Evolutionary conservation across 352 stramenopile species (phyloP), one percentile per base, ranked within the genome.

Genomic region (Phytophthora hibernalis): DNA sequence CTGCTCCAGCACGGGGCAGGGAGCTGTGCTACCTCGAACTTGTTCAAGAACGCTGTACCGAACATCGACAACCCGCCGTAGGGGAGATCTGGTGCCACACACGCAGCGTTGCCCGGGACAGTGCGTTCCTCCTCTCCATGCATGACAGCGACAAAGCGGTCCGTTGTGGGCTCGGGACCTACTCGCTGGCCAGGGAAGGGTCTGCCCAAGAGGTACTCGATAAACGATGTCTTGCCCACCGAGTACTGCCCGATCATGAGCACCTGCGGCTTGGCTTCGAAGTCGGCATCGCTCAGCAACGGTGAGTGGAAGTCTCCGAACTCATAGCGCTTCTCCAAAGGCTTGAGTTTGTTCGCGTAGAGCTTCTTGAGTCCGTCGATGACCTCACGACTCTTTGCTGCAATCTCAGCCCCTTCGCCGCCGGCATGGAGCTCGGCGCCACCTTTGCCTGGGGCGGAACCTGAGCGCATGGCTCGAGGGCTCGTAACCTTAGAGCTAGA

Each of bases 171-270:
- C 72, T 99, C 98, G 6, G 97, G 98, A 2, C 97, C 98, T 21
- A 99, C 98, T 28, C 97, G 90, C 68, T 98, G 96, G 16, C 96
- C 96, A 12, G 97, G 97, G 76, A 99, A 99, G 64, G 98, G 97
- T 64, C 92, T 79, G 43, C 96, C 97, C 11, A 99, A 68, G n/a
- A 99, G 67, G 66, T 98, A 98, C 72, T 97, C 90, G 59, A 99
- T 98, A 83, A 99, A 99, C 38, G 92, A 98, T 18, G 97, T 99
- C 77, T 99, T 99, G 37, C 97, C 97, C 24, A 99, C 97, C 37
- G 91, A 98, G 82, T 98, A 99, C 73, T 99, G 97, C 44, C 97
- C 97, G 61, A 99, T 97, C 84, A 99, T 96, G 66, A 99, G 89
- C 33, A 99, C 92, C 72, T 98, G 97, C 7, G 98, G 97, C 76